Percentiles rank a stretch among this genome's conserved stretches.
Conservation (phyloP, 2,329 filamentous ascomycete genomes). For the Nigrospora oryzae region DNA sequence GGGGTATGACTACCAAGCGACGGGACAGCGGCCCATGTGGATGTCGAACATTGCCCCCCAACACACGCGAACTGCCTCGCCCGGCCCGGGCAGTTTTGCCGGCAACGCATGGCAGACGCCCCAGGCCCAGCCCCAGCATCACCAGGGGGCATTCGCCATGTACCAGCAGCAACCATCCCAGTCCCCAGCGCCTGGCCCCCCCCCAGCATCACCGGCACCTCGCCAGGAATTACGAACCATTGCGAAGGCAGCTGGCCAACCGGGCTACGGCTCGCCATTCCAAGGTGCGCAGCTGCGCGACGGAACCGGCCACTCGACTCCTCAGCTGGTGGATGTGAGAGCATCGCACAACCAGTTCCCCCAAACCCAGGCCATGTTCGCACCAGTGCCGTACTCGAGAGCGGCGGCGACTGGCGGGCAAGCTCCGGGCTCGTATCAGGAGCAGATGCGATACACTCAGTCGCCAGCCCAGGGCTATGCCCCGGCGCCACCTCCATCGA, state of each 20-base stretch:
- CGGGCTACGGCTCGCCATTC: background rate
- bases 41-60: background rate
- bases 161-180: background rate
- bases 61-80: background rate
- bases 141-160: background rate
- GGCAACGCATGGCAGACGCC: background rate
- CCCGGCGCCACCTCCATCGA: background rate
- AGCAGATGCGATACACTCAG: background rate
- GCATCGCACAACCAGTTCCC: background rate
- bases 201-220: background rate
- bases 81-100: background rate
- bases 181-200: background rate
- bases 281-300: background rate
- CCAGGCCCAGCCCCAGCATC: background rate
- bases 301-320: background rate
- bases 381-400: background rate
- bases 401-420: background rate
- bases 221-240: background rate
- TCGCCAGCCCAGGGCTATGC: constrained; percentile 8
- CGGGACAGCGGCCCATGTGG: background rate
- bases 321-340: background rate
- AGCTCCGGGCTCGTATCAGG: background rate
- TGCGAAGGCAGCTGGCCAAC: background rate
- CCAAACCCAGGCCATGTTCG: background rate
- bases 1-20: background rate